phyloP scores from a whole-genome alignment of 805 yeast species.

The Teunomyces funiuensis region DNA sequence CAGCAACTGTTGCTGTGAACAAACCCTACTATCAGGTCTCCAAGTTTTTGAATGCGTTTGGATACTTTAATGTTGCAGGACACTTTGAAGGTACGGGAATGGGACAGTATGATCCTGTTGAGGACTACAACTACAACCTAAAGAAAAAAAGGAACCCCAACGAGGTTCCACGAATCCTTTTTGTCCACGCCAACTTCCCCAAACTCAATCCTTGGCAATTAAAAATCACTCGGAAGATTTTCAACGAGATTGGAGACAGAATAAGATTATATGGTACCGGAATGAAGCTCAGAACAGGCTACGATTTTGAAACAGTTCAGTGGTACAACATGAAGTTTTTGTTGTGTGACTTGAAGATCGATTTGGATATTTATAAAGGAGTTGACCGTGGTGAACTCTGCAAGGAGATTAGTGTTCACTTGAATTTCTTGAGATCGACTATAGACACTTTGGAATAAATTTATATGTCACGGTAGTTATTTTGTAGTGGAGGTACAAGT shows the following conservation, averaged over 20 bases:
- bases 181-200: conserved; percentile 68
- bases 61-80: conserved; percentile 36
- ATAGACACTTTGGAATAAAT: conserved; percentile 35
- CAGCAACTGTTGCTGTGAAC: conserved; percentile 57
- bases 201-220: conserved; percentile 63
- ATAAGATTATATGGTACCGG: conserved; percentile 61
- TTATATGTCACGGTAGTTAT: neutral
- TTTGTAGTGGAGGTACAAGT: neutral
- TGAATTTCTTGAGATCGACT: conserved; percentile 40
- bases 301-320: conserved; percentile 57
- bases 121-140: conserved; percentile 43
- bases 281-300: conserved; percentile 50
- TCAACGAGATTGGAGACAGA: conserved; percentile 45
- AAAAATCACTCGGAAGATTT: conserved; percentile 40
- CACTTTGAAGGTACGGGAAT: conserved; percentile 68
- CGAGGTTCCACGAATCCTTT: conserved; percentile 37
- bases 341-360: conserved; percentile 50
- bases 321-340: conserved; percentile 59
- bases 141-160: conserved; percentile 9
- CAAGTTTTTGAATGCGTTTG: conserved; percentile 51
- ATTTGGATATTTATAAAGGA: conserved; percentile 44
- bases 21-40: conserved; percentile 56
- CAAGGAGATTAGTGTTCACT: conserved; percentile 48
- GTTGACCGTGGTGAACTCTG: conserved; percentile 46
- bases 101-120: conserved; percentile 73